Percentiles rank a stretch among this genome's conserved stretches.
Evolutionary conservation across 345 rosid genomes (phyloP).

Genomic region (Eucalyptus lansdowneana): DNA sequence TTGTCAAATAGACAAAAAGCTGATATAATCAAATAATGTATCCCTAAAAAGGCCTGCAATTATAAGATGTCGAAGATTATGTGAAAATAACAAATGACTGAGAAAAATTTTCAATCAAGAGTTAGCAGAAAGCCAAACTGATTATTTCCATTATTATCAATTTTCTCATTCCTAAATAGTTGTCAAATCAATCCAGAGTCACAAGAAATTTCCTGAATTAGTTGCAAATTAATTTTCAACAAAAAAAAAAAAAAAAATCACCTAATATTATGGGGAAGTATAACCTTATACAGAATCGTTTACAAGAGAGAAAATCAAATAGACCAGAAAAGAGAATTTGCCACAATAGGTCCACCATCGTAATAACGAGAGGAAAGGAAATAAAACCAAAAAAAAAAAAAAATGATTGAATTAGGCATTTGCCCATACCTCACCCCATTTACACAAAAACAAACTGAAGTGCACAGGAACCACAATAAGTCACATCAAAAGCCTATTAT

Average conservation of each 20-base stretch:
- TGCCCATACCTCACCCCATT: neutral
- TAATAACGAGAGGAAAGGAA: neutral
- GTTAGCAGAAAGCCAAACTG: neutral
- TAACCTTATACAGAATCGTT: neutral
- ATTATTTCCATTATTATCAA: neutral
- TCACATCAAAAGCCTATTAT: neutral
- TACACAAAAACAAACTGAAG: neutral
- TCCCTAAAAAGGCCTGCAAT: neutral
- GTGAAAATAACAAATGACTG: neutral
- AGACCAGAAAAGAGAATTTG: neutral
- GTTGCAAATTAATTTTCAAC: neutral
- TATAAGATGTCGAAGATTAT: neutral
- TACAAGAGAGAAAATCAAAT: neutral
- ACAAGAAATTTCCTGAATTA: neutral
- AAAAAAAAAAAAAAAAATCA: neutral
- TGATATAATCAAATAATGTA: neutral
- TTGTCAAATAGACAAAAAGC: neutral
- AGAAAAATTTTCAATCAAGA: neutral
- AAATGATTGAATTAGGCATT: neutral
- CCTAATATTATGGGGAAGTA: neutral
- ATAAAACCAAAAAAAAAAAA: neutral
- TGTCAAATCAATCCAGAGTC: neutral
- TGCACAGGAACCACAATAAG: neutral
- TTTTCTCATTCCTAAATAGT: neutral
- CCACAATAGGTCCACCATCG: neutral